Base-by-base conservation (phyloP, 352 stramenopile genomes). In the Hyaloperonospora arabidopsidis region DNA sequence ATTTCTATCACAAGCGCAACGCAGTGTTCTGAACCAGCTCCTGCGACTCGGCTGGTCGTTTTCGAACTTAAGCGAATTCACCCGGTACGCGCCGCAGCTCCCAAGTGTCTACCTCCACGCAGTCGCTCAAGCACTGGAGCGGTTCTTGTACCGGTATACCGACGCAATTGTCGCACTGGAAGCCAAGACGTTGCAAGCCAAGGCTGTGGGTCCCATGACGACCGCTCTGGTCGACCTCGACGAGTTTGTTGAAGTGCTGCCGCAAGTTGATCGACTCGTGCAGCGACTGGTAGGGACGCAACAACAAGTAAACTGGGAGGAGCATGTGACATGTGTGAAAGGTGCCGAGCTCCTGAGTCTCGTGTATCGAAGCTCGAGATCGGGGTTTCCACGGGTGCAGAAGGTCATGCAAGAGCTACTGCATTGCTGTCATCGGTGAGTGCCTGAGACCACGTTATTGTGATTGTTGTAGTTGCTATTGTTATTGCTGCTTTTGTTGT, bases 141-240 rank as follows among this genome's bases (percentile, higher is more conserved):
- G 44, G 1, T 41, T 85, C 15, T 52, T 87, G 36, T 51, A 76
- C 36, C 64, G 69, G 22, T 89, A 89, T 50, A 55, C 63, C 0
- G 71, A 86, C 49, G 70, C 59, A 3, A 55, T 87, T 14, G 74
- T 82, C 10, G 57, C 54, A 1, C 49, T 89, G 2, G 79, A 89
- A 57, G 63, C 62, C n/a, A 84, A 81, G 39, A 57, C 75, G 3
- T 58, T 89, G 19, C 50, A 67, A 15, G 59, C 49, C 14, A 65
- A 55, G 14, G 52, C 65, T 13, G 63, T 84, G 6, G 84, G 84
- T 49, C 79, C 79, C 13, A 57, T 89, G 17, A 72, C 76, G 12
- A 78, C 82, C 38, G 65, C 87, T 57, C 67, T 85, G 54, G 80
- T 74, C 50, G 79, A 89, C 54, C 66, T 89, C 15, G 76, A 85